These are phyloP conservation scores for Phytophthora citricola DNA, from an alignment of 352 stramenopile genomes.

Conservation along the genomic window DNA sequence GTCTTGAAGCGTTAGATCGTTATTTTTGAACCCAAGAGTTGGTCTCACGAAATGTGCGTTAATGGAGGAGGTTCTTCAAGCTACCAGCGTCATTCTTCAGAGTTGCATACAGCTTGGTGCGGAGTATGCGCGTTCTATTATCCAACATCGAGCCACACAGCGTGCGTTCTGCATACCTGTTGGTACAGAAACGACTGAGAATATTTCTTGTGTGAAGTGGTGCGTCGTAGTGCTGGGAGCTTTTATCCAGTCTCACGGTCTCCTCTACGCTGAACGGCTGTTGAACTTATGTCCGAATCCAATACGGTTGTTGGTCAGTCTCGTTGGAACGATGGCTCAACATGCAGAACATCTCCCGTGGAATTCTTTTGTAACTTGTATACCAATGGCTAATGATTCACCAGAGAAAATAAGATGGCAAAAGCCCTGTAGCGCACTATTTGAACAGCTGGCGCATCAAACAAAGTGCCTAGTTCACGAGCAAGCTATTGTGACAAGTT, in stretches of 20 bases:
- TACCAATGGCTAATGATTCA: conserved; percentile 5
- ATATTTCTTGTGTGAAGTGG: conserved; percentile 20
- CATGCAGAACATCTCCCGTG: conserved; percentile 10
- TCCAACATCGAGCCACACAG: conserved; percentile 27
- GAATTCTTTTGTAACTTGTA: conserved; percentile 18
- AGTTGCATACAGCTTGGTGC: conserved; percentile 26
- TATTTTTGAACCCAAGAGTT: background rate
- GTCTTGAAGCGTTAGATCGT: conserved; percentile 13
- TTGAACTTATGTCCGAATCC: conserved; percentile 20
- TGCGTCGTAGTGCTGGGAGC: conserved; percentile 25
- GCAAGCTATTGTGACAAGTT: conserved; percentile 13
- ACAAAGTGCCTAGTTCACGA: conserved; percentile 8
- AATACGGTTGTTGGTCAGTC: conserved; percentile 11
- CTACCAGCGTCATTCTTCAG: conserved; percentile 30
- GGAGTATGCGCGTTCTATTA: conserved; percentile 27
- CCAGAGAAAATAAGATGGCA: background rate
- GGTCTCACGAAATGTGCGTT: conserved; percentile 13
- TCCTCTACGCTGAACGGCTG: conserved; percentile 32
- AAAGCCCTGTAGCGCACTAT: conserved; percentile 15
- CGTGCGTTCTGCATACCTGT: conserved; percentile 10
- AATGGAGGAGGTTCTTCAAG: conserved; percentile 21
- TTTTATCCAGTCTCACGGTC: conserved; percentile 22
- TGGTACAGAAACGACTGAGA: background rate
- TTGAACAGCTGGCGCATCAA: conserved; percentile 13
- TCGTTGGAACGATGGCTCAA: conserved; percentile 8